Conservation (phyloP, 176 grass and related monocot species). For the Oryza longistaminata region DNA sequence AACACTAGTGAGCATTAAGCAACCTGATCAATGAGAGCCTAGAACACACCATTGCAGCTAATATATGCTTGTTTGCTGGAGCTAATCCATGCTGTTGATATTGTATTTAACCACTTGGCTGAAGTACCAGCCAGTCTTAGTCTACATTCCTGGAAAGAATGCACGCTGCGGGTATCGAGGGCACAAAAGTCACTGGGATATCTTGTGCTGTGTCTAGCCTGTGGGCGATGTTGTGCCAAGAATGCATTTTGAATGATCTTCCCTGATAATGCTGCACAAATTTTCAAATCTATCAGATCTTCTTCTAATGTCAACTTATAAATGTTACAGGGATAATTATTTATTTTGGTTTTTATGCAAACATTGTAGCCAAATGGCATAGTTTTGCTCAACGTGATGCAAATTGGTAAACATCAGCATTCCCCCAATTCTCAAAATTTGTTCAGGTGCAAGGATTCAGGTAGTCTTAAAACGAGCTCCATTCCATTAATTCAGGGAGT, state of each 20-base stretch:
- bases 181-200: slow-evolving; percentile 53
- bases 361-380: background rate
- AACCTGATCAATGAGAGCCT: slow-evolving; percentile 64
- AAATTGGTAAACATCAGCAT: slow-evolving; percentile 1
- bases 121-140: slow-evolving; percentile 65
- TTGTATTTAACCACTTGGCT: slow-evolving; percentile 66
- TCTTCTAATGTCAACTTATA: slow-evolving; percentile 36
- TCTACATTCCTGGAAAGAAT: slow-evolving; percentile 55
- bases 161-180: slow-evolving; percentile 50
- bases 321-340: slow-evolving; percentile 19
- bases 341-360: slow-evolving; percentile 20
- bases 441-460: background rate
- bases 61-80: slow-evolving; percentile 51
- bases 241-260: slow-evolving; percentile 80
- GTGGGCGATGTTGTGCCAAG: slow-evolving; percentile 59
- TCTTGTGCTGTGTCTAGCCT: slow-evolving; percentile 73
- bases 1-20: slow-evolving; percentile 48
- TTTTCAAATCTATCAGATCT: slow-evolving; percentile 69
- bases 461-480: background rate
- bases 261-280: slow-evolving; percentile 92
- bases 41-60: slow-evolving; percentile 88
- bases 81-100: slow-evolving; percentile 50
- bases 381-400: slow-evolving; percentile 13
- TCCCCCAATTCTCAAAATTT: background rate
- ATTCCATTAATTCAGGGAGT: background rate